Evolutionary conservation across 2,329 filamentous ascomycete species (phyloP), one percentile per base, ranked within the genome.

Genomic region (Monilinia vaccinii-corymbosi): DNA sequence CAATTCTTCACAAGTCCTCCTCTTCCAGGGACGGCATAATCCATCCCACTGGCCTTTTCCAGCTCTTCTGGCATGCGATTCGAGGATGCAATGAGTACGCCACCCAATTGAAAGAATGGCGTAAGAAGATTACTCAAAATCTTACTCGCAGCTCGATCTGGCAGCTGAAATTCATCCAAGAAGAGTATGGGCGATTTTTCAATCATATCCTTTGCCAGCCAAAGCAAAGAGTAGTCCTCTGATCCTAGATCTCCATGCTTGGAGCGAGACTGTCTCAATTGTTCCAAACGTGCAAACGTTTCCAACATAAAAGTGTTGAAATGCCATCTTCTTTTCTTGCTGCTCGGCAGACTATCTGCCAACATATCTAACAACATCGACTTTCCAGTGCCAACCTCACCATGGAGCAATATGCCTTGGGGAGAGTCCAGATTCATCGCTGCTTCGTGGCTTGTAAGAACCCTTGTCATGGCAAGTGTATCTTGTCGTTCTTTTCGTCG

Each of bases 291-390:
- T 1, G 88, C 86, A 50, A 92, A 79, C 0, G 83, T 85, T 65
- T 92, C 85, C 10, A 93, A 77, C 87, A 94, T 94, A 68, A 94
- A 94, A 0, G 87, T 91, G 71, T 90, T 91, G 74, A 91, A 94
- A 70, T 93, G 89, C 84, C 87, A 91, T 62, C 88, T 78, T 66
- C 81, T 78, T 75, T 93, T 93, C 68, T 84, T 85, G 48, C 79
- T 76, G 18, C 84, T 91, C 1, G 89, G 89, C 4, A 94, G 74
- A 55, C 86, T 87, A 56, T 91, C 86, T 16, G 88, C 87, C n/a
- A 94, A 82, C 0, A 94, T 75, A 68, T 93, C 89, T 16, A 92
- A 79, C n/a, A 94, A 79, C 87, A 94, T 91, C 6, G 84, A 88
- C 71, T 94, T 94, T 16, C 89, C 89, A 0, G 87, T 91, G 13